These are phyloP conservation scores for Neodidymelliopsis sp. DNA, from an alignment of 2,329 filamentous ascomycete species.

Conservation along the genomic window DNA sequence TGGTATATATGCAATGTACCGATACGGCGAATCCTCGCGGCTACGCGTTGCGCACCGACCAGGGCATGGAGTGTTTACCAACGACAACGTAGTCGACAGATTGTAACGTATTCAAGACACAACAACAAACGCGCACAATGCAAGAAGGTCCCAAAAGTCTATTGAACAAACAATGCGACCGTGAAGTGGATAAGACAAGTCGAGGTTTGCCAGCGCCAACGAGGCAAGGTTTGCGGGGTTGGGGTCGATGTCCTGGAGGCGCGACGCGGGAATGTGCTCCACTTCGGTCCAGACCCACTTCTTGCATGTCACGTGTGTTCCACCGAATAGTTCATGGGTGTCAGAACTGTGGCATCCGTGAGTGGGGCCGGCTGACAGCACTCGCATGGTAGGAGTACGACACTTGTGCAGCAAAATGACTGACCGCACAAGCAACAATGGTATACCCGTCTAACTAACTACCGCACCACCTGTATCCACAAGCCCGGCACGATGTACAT, in stretches of 20 bases:
- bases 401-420: no score
- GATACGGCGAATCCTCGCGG: not conserved
- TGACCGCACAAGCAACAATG: not conserved
- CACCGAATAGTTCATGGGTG: no score
- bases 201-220: conserved; percentile 1
- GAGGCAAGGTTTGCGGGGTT: conserved; percentile 23
- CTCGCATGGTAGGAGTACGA: no score
- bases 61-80: no score
- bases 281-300: not conserved
- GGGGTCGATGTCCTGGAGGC: not conserved
- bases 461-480: conserved; percentile 4
- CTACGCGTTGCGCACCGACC: not conserved
- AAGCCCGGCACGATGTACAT: conserved; percentile 12
- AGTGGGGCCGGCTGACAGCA: no score
- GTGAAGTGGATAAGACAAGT: conserved; percentile 1
- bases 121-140: not conserved
- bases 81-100: conserved; percentile 1
- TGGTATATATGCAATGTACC: not conserved
- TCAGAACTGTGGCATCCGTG: no score
- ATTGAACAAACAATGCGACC: conserved; percentile 12
- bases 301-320: conserved; percentile 3
- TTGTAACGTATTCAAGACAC: not conserved
- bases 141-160: not conserved
- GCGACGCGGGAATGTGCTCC: conserved; percentile 5
- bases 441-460: not conserved